These are phyloP conservation scores for Ophiocordyceps australis DNA, from an alignment of 2,329 filamentous ascomycete species.

Conservation along the genomic window DNA sequence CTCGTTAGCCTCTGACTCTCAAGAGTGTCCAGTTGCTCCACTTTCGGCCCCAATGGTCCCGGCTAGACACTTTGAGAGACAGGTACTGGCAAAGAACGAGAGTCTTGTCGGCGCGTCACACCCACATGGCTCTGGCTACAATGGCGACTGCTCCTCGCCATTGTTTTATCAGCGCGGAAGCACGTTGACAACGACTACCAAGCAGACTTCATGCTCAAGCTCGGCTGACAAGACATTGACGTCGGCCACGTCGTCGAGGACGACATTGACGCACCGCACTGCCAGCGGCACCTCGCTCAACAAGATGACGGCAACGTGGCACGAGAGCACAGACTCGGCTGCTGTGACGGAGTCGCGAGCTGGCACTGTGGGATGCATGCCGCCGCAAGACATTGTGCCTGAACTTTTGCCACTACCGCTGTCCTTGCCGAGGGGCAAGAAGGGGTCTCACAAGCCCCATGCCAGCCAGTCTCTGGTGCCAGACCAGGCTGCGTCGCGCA, in stretches of 20 bases:
- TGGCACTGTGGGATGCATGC: conserved; percentile 6
- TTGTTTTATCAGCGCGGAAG: conserved; percentile 33
- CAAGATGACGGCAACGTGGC: conserved; percentile 13
- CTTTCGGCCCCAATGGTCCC: conserved; percentile 45
- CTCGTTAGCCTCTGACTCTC: conserved; percentile 35
- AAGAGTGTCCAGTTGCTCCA: conserved; percentile 38
- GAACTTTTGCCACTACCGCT: conserved; percentile 14
- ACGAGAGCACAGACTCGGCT: conserved; percentile 13
- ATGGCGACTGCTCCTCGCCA: too few relatives aligned
- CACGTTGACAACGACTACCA: conserved; percentile 34
- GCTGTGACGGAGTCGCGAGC: conserved; percentile 6
- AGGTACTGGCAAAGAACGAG: too few relatives aligned
- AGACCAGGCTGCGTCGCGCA: conserved; percentile 9
- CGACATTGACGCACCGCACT: conserved; percentile 34
- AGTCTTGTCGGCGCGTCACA: too few relatives aligned
- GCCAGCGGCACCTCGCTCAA: conserved; percentile 28
- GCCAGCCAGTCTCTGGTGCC: conserved; percentile 17
- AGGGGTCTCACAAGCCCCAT: conserved; percentile 15
- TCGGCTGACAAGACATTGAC: conserved; percentile 32
- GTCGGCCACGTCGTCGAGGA: conserved; percentile 33
- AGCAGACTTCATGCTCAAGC: conserved; percentile 25
- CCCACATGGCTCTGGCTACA: too few relatives aligned
- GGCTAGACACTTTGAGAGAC: conserved; percentile 39
- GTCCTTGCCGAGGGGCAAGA: conserved; percentile 5
- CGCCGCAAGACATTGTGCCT: conserved; percentile 12